phyloP scores from a whole-genome alignment of 768 basidiomycete species.

The Epithele typhae region DNA sequence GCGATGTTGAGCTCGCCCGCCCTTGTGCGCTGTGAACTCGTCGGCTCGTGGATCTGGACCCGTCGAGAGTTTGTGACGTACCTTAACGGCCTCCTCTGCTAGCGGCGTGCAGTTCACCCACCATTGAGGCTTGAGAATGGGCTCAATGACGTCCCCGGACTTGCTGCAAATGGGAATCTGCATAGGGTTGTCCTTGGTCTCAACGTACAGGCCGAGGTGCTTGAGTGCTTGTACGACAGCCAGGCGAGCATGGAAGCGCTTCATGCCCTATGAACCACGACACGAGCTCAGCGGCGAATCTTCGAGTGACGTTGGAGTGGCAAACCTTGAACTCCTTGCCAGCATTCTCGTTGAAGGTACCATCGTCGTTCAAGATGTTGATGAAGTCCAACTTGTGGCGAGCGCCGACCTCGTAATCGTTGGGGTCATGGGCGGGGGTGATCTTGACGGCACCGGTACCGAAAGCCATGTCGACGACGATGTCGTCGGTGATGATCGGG shows the following conservation, averaged over 20 bases:
- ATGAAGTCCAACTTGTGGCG: slow-evolving; percentile 88
- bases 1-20: slow-evolving; percentile 82
- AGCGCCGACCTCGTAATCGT: slow-evolving; percentile 92
- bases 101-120: slow-evolving; percentile 94
- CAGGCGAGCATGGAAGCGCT: slow-evolving; percentile 89
- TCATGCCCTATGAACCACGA: too few species aligned
- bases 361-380: slow-evolving; percentile 94
- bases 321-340: slow-evolving; percentile 75
- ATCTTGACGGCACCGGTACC: slow-evolving; percentile 99
- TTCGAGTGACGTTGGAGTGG: too few species aligned
- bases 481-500: slow-evolving; percentile 83
- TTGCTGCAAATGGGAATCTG: slow-evolving; percentile 96
- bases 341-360: slow-evolving; percentile 88
- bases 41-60: not conserved
- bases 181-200: slow-evolving; percentile 97
- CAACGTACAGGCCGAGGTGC: slow-evolving; percentile 80
- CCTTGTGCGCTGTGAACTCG: slow-evolving; percentile 61
- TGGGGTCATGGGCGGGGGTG: slow-evolving; percentile 95
- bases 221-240: slow-evolving; percentile 81
- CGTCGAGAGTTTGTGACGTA: slow-evolving; percentile 23
- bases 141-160: slow-evolving; percentile 96
- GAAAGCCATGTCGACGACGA: slow-evolving; percentile 88
- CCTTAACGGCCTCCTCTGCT: slow-evolving; percentile 86
- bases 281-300: too few species aligned
- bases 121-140: slow-evolving; percentile 96